Evolutionary conservation across 768 basidiomycete genomes (phyloP).

Genomic region (Artomyces pyxidatus): DNA sequence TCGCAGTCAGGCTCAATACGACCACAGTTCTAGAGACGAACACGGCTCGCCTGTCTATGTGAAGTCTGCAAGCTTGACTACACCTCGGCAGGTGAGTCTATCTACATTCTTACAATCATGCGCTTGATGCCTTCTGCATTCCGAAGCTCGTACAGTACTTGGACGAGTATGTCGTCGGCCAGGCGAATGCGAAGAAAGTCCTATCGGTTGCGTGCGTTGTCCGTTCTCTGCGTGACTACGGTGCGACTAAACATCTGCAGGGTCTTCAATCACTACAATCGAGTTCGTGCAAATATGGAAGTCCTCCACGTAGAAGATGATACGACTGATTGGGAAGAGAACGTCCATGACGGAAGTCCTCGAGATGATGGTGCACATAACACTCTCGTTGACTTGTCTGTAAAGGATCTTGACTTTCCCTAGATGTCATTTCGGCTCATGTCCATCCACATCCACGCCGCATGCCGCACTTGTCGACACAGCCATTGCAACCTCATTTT

Average conservation of each 20-base stretch:
- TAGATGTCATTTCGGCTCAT: conserved; percentile 39
- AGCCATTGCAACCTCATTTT: conserved; percentile 33
- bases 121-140: neutral
- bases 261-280: conserved; percentile 93
- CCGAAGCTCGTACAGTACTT: conserved; percentile 77
- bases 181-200: conserved; percentile 88
- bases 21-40: conserved; percentile 11
- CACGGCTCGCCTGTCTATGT: conserved; percentile 3
- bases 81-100: conserved; percentile 41
- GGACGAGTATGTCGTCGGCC: conserved; percentile 85
- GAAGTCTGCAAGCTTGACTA: conserved; percentile 22
- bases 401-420: neutral
- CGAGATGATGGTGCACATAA: neutral
- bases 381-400: neutral
- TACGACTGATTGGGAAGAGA: conserved; percentile 22
- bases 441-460: conserved; percentile 49
- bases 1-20: conserved; percentile 15
- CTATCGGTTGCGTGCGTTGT: conserved; percentile 86
- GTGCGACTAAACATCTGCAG: conserved; percentile 29
- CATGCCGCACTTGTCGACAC: neutral
- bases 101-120: neutral
- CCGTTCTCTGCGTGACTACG: conserved; percentile 1
- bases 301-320: conserved; percentile 33
- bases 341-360: conserved; percentile 23
- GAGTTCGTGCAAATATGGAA: conserved; percentile 65